Evolutionary conservation across 2,329 filamentous ascomycete genomes (phyloP).

Genomic region (Calonectria pseudoreteaudii): DNA sequence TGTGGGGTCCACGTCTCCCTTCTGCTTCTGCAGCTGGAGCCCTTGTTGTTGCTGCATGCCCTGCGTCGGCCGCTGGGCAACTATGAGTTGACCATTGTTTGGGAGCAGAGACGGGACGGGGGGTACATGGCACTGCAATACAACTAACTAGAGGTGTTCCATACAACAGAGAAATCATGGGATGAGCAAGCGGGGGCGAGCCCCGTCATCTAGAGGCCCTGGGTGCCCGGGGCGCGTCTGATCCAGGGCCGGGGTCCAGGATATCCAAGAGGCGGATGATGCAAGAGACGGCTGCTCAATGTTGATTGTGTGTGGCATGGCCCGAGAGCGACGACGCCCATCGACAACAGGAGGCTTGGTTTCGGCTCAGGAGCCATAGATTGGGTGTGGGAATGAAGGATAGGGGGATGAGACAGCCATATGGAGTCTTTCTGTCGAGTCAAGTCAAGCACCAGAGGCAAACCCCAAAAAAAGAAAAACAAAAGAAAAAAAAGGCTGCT

Average conservation of each 20-base stretch:
- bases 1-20: constrained; percentile 22
- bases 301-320: constrained; percentile 31
- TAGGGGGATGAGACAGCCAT: constrained; percentile 13
- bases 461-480: constrained; percentile 3
- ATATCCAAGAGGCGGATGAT: constrained; percentile 33
- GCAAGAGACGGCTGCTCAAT: constrained; percentile 37
- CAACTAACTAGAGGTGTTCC: constrained; percentile 16
- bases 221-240: constrained; percentile 34
- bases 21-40: constrained; percentile 19
- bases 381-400: constrained; percentile 8
- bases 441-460: constrained; percentile 1
- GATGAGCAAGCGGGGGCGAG: constrained; percentile 22
- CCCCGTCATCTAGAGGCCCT: constrained; percentile 19
- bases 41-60: constrained; percentile 23
- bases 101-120: constrained; percentile 17
- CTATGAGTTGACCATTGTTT: constrained; percentile 16
- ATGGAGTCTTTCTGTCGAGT: background rate
- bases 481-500: background rate
- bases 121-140: constrained; percentile 18
- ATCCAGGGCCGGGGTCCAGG: constrained; percentile 27
- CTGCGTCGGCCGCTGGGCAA: constrained; percentile 19
- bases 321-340: background rate
- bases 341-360: background rate
- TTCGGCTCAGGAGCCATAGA: background rate
- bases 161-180: constrained; percentile 24